Conservation (phyloP, 2,329 filamentous ascomycete species). For the Fusarium pseudoanthophilum region DNA sequence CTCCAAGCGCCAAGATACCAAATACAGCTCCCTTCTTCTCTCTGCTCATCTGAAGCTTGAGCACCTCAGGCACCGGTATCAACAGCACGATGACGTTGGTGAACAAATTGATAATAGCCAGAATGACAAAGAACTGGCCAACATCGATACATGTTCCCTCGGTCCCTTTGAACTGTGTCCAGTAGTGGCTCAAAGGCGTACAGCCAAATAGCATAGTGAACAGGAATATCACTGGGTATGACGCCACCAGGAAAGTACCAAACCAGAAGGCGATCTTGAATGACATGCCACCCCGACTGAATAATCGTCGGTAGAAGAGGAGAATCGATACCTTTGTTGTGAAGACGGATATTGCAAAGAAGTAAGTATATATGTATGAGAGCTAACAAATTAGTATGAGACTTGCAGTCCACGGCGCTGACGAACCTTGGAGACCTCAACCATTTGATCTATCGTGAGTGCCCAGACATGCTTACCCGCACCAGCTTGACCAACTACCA, state of each 20-base stretch:
- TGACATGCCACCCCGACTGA: not conserved
- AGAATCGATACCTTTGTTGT: constrained; percentile 20
- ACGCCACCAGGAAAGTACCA: not conserved
- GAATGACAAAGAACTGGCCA: constrained; percentile 2
- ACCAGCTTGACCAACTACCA: constrained; percentile 1
- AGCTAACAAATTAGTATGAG: not conserved
- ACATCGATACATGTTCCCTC: constrained; percentile 15
- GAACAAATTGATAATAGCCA: constrained; percentile 5
- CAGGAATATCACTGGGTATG: constrained; percentile 11
- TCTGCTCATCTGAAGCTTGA: constrained; percentile 13
- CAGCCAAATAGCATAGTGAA: constrained; percentile 15
- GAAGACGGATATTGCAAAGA: constrained; percentile 17
- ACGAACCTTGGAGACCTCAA: constrained; percentile 11
- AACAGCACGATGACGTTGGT: constrained; percentile 5
- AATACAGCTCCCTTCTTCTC: constrained; percentile 20
- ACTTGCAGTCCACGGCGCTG: fast-evolving
- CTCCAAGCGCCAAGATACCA: constrained; percentile 13
- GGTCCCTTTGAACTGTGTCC: constrained; percentile 10
- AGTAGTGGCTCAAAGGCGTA: not conserved
- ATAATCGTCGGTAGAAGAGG: constrained; percentile 21
- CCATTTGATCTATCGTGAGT: not conserved
- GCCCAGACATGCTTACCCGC: constrained; percentile 24
- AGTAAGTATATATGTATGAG: constrained; percentile 8
- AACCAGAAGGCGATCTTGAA: constrained; percentile 21
- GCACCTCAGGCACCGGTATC: constrained; percentile 10